Conservation (phyloP, 305 asterid genomes). For the Andrographis paniculata region DNA sequence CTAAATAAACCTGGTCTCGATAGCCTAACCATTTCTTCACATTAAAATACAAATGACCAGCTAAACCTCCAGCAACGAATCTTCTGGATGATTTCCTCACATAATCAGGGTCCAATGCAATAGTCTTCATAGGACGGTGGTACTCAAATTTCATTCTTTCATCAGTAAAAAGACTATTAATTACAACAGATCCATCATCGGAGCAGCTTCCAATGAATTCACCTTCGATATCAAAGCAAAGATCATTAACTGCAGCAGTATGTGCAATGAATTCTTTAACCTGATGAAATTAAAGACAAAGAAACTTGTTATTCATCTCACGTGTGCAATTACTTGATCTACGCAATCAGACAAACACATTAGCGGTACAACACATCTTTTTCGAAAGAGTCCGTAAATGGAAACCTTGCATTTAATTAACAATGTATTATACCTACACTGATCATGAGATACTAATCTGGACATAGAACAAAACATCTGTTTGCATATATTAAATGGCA, state of each 20-base stretch:
- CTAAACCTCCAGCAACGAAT: constrained; percentile 96
- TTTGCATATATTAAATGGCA: not conserved
- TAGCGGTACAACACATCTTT: constrained; percentile 12
- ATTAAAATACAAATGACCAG: constrained; percentile 79
- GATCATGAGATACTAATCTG: not conserved
- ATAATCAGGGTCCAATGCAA: constrained; percentile 94
- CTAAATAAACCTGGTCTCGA: constrained; percentile 76
- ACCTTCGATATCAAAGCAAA: constrained; percentile 88
- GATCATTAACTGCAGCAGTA: constrained; percentile 87
- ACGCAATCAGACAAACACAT: constrained; percentile 13
- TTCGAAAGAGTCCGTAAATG: constrained; percentile 3
- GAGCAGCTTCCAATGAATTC: constrained; percentile 99
- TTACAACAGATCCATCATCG: constrained; percentile 91
- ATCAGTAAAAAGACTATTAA: constrained; percentile 79
- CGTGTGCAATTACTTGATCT: constrained; percentile 10
- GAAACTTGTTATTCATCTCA: constrained; percentile 11
- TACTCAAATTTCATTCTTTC: constrained; percentile 90
- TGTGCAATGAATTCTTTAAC: constrained; percentile 80
- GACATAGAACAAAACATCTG: not conserved
- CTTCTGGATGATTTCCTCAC: constrained; percentile 82
- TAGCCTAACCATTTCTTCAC: constrained; percentile 92
- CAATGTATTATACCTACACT: not conserved
- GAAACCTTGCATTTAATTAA: not conserved
- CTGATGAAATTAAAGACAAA: constrained; percentile 31
- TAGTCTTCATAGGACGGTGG: constrained; percentile 92